Conservation (phyloP, 805 yeast genomes). For the Spathaspora sp. region DNA sequence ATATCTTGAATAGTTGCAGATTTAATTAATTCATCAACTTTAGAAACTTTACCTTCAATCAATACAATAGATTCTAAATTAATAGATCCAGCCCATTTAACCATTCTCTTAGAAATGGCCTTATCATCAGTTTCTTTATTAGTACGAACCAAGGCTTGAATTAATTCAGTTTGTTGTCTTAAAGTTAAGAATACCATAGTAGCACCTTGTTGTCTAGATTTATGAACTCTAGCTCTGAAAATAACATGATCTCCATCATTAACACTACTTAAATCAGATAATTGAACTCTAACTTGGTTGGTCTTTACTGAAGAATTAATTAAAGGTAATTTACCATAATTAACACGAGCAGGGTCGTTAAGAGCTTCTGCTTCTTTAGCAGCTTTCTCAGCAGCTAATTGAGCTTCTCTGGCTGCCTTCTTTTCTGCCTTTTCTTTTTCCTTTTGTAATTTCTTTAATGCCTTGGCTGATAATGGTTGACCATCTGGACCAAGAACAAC, state of each 20-base stretch:
- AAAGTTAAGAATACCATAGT: conserved; percentile 86
- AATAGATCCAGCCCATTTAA: conserved; percentile 88
- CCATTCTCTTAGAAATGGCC: conserved; percentile 85
- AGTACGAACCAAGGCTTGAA: conserved; percentile 83
- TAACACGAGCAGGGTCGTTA: conserved; percentile 79
- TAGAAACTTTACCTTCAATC: conserved; percentile 79
- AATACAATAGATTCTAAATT: conserved; percentile 88
- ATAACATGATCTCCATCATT: conserved; percentile 74
- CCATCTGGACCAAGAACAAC: conserved; percentile 65
- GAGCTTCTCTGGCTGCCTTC: conserved; percentile 90
- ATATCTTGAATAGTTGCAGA: conserved; percentile 89
- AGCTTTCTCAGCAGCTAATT: conserved; percentile 81
- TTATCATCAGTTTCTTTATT: conserved; percentile 51
- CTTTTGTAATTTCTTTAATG: conserved; percentile 89
- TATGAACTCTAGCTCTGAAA: conserved; percentile 93
- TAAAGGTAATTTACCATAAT: conserved; percentile 87
- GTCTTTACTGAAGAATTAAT: conserved; percentile 72
- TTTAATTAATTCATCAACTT: conserved; percentile 82
- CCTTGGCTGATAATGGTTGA: conserved; percentile 87
- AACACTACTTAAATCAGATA: conserved; percentile 54
- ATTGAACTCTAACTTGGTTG: conserved; percentile 58
- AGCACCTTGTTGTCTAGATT: conserved; percentile 92
- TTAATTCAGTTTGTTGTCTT: conserved; percentile 81
- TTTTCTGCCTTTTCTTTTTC: conserved; percentile 89
- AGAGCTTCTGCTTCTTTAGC: conserved; percentile 66